A percentile compares a stretch with the other conserved stretches of the same genome.
Evolutionary conservation across 176 grass and related monocot species (phyloP).

Genomic region (Sorghum bicolor): DNA sequence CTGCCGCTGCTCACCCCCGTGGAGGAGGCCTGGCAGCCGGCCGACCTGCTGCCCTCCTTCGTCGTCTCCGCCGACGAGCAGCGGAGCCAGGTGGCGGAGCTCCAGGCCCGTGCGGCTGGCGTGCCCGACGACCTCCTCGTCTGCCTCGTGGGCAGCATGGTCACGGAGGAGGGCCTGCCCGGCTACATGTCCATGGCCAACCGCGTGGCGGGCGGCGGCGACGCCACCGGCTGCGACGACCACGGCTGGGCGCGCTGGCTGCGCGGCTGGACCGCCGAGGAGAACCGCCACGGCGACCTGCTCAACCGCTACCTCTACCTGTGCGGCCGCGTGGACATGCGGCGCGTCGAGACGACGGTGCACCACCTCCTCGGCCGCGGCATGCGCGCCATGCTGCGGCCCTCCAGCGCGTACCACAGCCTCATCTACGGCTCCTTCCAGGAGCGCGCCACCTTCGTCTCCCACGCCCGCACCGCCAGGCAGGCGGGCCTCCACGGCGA

Average conservation of each 20-base stretch:
- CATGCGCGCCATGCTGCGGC: background rate
- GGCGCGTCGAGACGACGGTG: background rate
- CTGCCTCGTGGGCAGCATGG: slow-evolving; percentile 25
- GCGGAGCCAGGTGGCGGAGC: background rate
- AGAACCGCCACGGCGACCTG: slow-evolving; percentile 66
- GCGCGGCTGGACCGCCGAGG: slow-evolving; percentile 58
- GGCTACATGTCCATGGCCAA: slow-evolving; percentile 1
- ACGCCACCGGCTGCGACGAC: slow-evolving; percentile 5
- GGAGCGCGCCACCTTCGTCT: slow-evolving; percentile 37
- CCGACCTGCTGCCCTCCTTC: slow-evolving; percentile 36
- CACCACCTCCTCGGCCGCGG: slow-evolving; percentile 19
- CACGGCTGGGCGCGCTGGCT: slow-evolving; percentile 22
- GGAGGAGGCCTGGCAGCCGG: slow-evolving; percentile 31
- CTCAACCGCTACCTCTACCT: slow-evolving; percentile 35
- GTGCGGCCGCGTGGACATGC: slow-evolving; percentile 29
- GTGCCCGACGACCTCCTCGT: slow-evolving; percentile 15
- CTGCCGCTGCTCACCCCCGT: slow-evolving; percentile 26
- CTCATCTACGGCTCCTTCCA: slow-evolving; percentile 33
- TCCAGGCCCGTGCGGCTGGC: slow-evolving; percentile 3
- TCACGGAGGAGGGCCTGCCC: background rate
- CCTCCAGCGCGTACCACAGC: background rate
- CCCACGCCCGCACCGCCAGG: slow-evolving; percentile 19
- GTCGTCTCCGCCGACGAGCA: background rate
- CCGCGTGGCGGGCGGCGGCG: background rate
- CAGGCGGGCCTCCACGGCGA: background rate